A percentile compares a stretch with the other conserved stretches of the same genome.
These are phyloP conservation scores for Rauvolfia tetraphylla DNA, from an alignment of 257 asterid species.

Conservation along the genomic window DNA sequence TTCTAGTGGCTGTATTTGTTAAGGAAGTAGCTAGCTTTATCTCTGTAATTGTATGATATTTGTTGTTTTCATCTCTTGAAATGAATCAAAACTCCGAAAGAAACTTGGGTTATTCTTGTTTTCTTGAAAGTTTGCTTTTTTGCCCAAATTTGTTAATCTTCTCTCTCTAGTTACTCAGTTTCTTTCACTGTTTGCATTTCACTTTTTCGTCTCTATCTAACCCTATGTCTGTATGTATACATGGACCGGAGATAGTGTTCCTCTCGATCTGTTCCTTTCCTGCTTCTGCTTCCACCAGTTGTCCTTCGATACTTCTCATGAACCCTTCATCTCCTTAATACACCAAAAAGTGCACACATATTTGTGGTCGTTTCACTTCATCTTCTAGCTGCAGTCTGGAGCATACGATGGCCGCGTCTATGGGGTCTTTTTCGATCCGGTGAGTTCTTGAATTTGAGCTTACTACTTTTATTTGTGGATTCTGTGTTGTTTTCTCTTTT, in stretches of 20 bases:
- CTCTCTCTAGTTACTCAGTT: neutral
- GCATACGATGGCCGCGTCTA: constrained; percentile 28
- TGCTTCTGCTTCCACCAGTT: constrained; percentile 1
- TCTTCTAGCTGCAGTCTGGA: constrained; percentile 7
- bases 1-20: neutral
- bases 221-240: constrained; percentile 8
- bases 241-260: constrained; percentile 13
- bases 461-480: neutral
- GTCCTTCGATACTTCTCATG: neutral
- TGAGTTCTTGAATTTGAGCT: constrained; percentile 23
- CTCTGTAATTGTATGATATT: neutral
- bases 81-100: neutral
- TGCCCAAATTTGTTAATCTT: neutral
- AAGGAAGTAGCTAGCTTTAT: constrained; percentile 8
- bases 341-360: neutral
- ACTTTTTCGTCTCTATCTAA: neutral
- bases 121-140: neutral
- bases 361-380: neutral
- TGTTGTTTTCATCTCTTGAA: constrained; percentile 4
- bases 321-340: neutral
- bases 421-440: constrained; percentile 56
- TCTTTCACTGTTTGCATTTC: neutral
- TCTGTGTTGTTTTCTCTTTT: neutral
- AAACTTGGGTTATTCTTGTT: constrained; percentile 1
- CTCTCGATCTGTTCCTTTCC: constrained; percentile 8